Conservation (phyloP, 441 rosid genomes). For the Macaranga tanarius region DNA sequence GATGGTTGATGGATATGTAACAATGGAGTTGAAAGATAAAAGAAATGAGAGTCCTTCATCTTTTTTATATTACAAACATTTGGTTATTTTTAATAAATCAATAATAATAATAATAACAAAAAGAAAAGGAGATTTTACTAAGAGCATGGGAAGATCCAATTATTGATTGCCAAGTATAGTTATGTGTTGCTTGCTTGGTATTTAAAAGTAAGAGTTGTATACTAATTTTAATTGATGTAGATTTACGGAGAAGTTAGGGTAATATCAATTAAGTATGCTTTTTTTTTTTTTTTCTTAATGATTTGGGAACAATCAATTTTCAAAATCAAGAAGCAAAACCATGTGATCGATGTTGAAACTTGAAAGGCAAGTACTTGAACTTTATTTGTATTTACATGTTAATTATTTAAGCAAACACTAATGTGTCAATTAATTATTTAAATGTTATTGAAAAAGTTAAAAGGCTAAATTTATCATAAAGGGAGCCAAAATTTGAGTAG, state of each 20-base stretch:
- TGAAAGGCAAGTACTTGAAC: too few species aligned
- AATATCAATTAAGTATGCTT: too few species aligned
- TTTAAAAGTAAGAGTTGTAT: neutral
- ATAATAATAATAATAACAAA: neutral
- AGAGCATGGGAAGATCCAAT: neutral
- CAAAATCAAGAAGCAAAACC: neutral
- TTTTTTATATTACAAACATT: too few species aligned
- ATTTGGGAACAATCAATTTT: conserved; percentile 20
- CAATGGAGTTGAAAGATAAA: neutral
- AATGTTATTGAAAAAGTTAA: too few species aligned
- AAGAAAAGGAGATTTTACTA: neutral
- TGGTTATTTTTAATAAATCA: neutral
- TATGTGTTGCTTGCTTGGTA: neutral
- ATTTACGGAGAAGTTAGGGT: conserved; percentile 33
- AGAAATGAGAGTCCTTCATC: too few species aligned
- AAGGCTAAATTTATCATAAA: too few species aligned
- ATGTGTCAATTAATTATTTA: too few species aligned
- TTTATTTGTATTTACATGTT: too few species aligned
- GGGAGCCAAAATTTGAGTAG: too few species aligned
- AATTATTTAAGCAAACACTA: too few species aligned
- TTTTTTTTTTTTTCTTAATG: neutral
- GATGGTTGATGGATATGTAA: conserved; percentile 7
- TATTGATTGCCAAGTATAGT: neutral
- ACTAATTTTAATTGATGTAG: conserved; percentile 3
- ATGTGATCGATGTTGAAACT: too few species aligned